Conservation (phyloP, 768 basidiomycete genomes). For the Bullera alba region DNA sequence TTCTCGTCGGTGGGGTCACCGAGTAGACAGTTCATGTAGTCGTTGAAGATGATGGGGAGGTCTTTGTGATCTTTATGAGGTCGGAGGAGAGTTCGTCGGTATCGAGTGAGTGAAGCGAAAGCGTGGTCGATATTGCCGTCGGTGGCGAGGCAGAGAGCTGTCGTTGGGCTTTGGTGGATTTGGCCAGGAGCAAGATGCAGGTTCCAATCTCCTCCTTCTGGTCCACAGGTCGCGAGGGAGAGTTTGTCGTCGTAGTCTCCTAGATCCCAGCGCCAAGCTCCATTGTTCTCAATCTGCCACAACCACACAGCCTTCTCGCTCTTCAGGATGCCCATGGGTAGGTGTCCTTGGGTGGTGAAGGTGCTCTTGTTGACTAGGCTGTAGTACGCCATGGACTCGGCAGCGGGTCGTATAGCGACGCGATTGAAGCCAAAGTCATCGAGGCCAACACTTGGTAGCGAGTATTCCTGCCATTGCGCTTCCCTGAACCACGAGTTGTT, state of each 20-base stretch:
- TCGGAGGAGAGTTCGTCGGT: background rate
- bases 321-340: background rate
- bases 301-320: background rate
- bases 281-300: constrained; percentile 3
- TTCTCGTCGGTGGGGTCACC: constrained; percentile 5
- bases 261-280: background rate
- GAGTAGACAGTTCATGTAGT: constrained; percentile 5
- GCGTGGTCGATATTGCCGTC: background rate
- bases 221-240: background rate
- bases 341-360: background rate
- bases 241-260: background rate
- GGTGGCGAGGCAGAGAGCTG: background rate
- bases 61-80: background rate
- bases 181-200: background rate
- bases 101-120: background rate
- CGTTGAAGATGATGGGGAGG: constrained; percentile 5
- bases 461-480: background rate
- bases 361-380: background rate
- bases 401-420: background rate
- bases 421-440: background rate
- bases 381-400: background rate
- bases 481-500: constrained; percentile 1
- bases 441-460: background rate
- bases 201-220: background rate
- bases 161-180: background rate